Evolutionary conservation across 75 land plant species (phyloP), one percentile per base, ranked within the genome.

Genomic region (Pinus taeda): DNA sequence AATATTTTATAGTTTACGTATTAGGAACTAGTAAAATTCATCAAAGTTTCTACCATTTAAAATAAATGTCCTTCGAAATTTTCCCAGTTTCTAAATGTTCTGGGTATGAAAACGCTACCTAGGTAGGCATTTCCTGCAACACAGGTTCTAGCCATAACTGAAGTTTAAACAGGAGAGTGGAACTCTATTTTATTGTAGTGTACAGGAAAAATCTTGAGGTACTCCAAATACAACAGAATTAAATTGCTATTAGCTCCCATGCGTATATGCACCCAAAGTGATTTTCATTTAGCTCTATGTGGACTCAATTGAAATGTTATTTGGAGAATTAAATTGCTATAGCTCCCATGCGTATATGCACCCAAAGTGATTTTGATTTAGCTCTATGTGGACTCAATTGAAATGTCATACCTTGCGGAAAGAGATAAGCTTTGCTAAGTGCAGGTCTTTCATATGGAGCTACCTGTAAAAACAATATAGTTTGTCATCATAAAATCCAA

Each of bases 371-470:
- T 15, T 30, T 7, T n/a, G 15, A 60, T 36, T n/a, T 39, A 36
- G 1, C 49, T n/a, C 21, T 39, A 6, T 5, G 45, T 18, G n/a
- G 18, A 69, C 42, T 37, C 2, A 37, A 39, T 18, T 7, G 17
- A 69, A 69, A 45, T 64, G 11, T 60, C 85, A 58, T 85, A 93
- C 95, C 78, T 61, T 96, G 87, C 72, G 99, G 99, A 53, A 96
- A 94, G 20, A 96, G 88, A 77, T 92, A 96, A 3, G 86, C 98
- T 79, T 96, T 96, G 87, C 99, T 96, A 57, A 96, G 90, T 1
- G 99, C 97, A 30, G 97, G 99, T 58, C 97, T 90, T 82, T 96
- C 99, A 85, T 96, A 96, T 62, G 99, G 99, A 81, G 99, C 99
- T 59, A 89, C 98, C 98, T 95, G 90, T 29, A 78, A 79, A 42